Evolutionary conservation across 2,329 filamentous ascomycete species (phyloP), one percentile per base, ranked within the genome.

Genomic region (Ceratocystis harringtonii): DNA sequence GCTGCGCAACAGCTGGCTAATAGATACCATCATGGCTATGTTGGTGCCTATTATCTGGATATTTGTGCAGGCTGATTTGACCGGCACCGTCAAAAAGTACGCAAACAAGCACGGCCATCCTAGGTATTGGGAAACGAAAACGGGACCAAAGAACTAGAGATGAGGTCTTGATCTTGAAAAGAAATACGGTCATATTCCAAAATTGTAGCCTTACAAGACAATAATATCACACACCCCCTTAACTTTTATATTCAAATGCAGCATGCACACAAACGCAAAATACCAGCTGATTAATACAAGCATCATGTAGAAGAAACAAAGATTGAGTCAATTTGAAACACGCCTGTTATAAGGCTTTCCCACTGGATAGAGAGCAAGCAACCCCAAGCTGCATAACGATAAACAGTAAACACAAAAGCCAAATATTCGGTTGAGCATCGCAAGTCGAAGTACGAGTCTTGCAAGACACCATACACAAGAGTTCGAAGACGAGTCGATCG

Each of bases 21-120:
- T 83, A 52, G 86, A 88, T 72, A 83, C 80, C 1, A 63, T 86
- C 17, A 75, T 84, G 69, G 76, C 77, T 15, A 82, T 79, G 75
- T 68, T 86, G 17, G 73, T 81, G 6, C 73, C 78, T 5, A 67
- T 87, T 7, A 74, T 83, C 57, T 85, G 81, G 79, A 76, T 83
- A 50, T 83, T 88, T 70, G 80, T 81, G 6, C 74, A 81, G 43
- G 75, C 76, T 61, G 80, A 83, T 68, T 74, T 87, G 68, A 79
- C 84, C 71, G 76, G 78, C 44, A 83, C 84, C 70, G 81, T 88
- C 63, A 77, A 73, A 70, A 79, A 76, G 28, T 86, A 80, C 71
- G 79, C 74, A 57, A 82, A 80, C 73, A 78, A 79, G 69, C 74
- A 86, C 69, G 85, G 84, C 0, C 82, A 85, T 69, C 83, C 83